Evolutionary conservation across 768 basidiomycete species (phyloP).

Genomic region (Clitopilus hobsonii): DNA sequence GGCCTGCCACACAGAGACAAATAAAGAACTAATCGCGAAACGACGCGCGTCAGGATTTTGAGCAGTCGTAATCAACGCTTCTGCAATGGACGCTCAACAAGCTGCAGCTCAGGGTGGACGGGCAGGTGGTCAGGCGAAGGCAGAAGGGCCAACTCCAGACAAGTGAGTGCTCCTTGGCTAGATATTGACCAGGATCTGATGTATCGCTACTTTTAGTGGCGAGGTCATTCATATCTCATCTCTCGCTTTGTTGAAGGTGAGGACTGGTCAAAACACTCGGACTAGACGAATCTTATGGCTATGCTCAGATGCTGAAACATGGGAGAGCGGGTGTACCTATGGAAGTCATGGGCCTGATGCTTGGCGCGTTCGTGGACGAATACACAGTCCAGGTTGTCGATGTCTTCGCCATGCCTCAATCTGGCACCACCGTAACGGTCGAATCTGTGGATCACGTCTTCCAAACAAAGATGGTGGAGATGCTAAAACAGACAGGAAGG

Average conservation of each 20-base stretch:
- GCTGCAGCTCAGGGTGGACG: slow-evolving; percentile 42
- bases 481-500: slow-evolving; percentile 99
- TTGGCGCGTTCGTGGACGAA: slow-evolving; percentile 98
- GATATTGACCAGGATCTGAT: neutral
- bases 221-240: slow-evolving; percentile 98
- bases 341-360: slow-evolving; percentile 99
- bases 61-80: slow-evolving; percentile 9
- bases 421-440: slow-evolving; percentile 94
- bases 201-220: slow-evolving; percentile 54
- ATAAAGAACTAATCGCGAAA: slow-evolving; percentile 12
- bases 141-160: slow-evolving; percentile 62
- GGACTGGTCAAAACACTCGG: slow-evolving; percentile 8
- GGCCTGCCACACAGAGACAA: slow-evolving; percentile 20
- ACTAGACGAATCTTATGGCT: neutral
- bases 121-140: slow-evolving; percentile 33
- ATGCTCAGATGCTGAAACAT: slow-evolving; percentile 93
- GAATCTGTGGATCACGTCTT: slow-evolving; percentile 99
- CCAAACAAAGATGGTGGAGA: slow-evolving; percentile 97
- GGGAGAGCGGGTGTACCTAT: slow-evolving; percentile 98
- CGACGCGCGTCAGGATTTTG: slow-evolving; percentile 50
- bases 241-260: slow-evolving; percentile 90
- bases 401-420: slow-evolving; percentile 99
- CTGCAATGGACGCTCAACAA: slow-evolving; percentile 32
- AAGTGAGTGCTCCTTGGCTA: slow-evolving; percentile 49
- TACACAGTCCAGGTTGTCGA: slow-evolving; percentile 93